Percentiles rank a stretch among this genome's conserved stretches.
These are phyloP conservation scores for Annulohypoxylon truncatum DNA, from an alignment of 2,329 filamentous ascomycete genomes.

Conservation along the genomic window DNA sequence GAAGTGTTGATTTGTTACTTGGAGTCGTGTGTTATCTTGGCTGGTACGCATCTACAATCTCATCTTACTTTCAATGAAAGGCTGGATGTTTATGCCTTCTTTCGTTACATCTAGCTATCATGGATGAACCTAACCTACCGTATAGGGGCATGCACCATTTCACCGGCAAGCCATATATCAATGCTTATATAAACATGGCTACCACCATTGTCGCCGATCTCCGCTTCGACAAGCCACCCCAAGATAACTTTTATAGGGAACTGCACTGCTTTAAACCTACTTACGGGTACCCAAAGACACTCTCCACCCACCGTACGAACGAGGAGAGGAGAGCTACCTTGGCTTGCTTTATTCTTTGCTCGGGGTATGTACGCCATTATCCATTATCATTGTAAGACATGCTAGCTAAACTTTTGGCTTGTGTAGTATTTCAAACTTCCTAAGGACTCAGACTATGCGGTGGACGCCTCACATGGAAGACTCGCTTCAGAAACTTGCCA, in stretches of 20 bases:
- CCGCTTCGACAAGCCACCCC: conserved; percentile 53
- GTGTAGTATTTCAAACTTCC: conserved; percentile 42
- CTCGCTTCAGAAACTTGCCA: conserved; percentile 60
- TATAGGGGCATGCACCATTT: conserved; percentile 46
- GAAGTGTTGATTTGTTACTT: conserved; percentile 63
- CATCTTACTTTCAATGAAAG: conserved; percentile 47
- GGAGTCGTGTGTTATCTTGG: conserved; percentile 60
- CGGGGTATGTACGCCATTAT: conserved; percentile 40
- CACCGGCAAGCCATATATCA: conserved; percentile 57
- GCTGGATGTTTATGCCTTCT: neutral
- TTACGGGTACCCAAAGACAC: conserved; percentile 31
- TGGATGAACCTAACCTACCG: conserved; percentile 42
- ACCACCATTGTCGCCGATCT: conserved; percentile 60
- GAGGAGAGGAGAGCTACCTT: conserved; percentile 49
- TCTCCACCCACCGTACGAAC: conserved; percentile 44
- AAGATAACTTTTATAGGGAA: conserved; percentile 40
- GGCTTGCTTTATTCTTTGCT: conserved; percentile 47
- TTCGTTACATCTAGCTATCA: neutral
- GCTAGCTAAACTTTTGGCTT: neutral
- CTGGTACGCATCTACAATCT: conserved; percentile 50
- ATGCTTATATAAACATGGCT: conserved; percentile 58
- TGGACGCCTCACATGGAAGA: conserved; percentile 72
- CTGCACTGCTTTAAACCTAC: conserved; percentile 43
- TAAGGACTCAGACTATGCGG: conserved; percentile 52
- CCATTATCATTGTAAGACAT: neutral